A percentile compares a stretch with the other conserved stretches of the same genome.
Evolutionary conservation across 805 yeast species (phyloP).

Genomic region (Schwanniomyces vanrijiae): DNA sequence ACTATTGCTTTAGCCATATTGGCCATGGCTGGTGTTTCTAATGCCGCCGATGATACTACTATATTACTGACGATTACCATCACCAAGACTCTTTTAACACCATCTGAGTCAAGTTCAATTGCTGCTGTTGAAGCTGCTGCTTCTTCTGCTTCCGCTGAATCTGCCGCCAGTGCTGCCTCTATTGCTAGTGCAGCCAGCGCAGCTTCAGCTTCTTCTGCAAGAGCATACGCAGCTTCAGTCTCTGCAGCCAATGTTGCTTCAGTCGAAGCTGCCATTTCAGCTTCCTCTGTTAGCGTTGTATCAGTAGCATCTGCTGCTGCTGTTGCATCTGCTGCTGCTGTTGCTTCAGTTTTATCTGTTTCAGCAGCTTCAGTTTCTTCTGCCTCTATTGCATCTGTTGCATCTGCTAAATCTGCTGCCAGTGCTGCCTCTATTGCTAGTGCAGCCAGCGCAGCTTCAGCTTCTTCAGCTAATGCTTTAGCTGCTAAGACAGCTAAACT

Average conservation of each 20-base stretch:
- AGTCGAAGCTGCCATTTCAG: slow-evolving; percentile 9
- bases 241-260: slow-evolving; percentile 3
- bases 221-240: slow-evolving; percentile 11
- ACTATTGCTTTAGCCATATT: slow-evolving; percentile 13
- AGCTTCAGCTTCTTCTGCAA: slow-evolving; percentile 6
- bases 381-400: slow-evolving; percentile 10
- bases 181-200: slow-evolving; percentile 5
- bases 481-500: slow-evolving; percentile 4
- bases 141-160: slow-evolving; percentile 14
- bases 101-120: slow-evolving; percentile 40
- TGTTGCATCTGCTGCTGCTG: slow-evolving; percentile 9
- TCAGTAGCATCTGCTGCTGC: slow-evolving; percentile 6
- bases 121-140: slow-evolving; percentile 13
- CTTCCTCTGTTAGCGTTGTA: slow-evolving; percentile 6
- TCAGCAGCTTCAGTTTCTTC: slow-evolving; percentile 6
- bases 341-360: slow-evolving; percentile 10
- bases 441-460: slow-evolving; percentile 6
- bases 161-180: slow-evolving; percentile 11
- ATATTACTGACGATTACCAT: slow-evolving; percentile 44
- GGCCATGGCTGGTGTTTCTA: slow-evolving; percentile 13
- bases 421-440: background rate
- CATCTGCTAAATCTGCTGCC: slow-evolving; percentile 7
- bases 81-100: slow-evolving; percentile 47
- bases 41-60: slow-evolving; percentile 40
- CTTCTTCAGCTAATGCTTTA: slow-evolving; percentile 10